Base-by-base conservation (phyloP, 2,329 filamentous ascomycete genomes). In the Ophiobolus disseminans region DNA sequence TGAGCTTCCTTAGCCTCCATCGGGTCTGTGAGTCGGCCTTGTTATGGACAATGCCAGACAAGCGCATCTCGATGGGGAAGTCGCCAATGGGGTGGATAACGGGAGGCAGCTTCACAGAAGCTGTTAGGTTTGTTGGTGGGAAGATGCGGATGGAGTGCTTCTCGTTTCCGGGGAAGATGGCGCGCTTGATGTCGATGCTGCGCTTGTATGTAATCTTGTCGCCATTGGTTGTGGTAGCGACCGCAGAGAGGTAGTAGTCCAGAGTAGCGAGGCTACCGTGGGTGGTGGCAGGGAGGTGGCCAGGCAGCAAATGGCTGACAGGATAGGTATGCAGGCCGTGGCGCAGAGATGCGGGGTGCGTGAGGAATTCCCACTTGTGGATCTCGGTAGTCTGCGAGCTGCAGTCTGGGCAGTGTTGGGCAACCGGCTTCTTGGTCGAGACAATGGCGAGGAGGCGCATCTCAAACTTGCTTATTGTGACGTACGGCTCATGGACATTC, bases 131-230 rank as follows among this genome's bases (percentile, higher is more conserved):
- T 60, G 94, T 99, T 0, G 94, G 93, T 38, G 93, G 94, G 76
- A 99, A 99, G 67, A 97, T 89, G 66, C 93, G 90, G 55, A 96
- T 86, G 13, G 90, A 95, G 75, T 92, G 87, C 75, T 95, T 93
- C 53, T 95, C 91, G 43, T 83, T 81, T 39, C 91, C 89, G 2
- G 90, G 85, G 43, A 88, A 81, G 20, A 97, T 84, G 25, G 91
- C 89, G 53, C 93, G 89, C 76, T 87, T 87, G 60, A 97, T 82
- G 45, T 86, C 80, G 35, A 97, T 78, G 8, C 82, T 82, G 63
- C 86, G 84, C 53, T 84, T 82, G 64, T 90, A 83, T 60, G 81
- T 84, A 66, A 90, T 80, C 50, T 80, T 80, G 58, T 85, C 84
- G 50, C 81, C 82, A 42, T 80, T 82, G 26, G 85, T 78, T 9